Base-by-base conservation (phyloP, 805 yeast genomes). In the Starmerella gropengiesseri region DNA sequence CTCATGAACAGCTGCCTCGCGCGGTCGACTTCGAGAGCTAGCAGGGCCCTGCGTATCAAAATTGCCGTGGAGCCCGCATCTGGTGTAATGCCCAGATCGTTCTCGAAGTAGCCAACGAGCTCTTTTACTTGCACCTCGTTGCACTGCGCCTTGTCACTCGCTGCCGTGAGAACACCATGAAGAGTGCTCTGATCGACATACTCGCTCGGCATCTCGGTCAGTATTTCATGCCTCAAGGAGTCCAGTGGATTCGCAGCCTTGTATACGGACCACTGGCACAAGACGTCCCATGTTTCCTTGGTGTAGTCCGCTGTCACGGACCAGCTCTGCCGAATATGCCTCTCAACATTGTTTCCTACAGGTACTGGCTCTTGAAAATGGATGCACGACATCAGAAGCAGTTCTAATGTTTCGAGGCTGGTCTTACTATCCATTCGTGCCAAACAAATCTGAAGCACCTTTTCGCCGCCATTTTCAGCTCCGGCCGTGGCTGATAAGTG, bases 31-130 rank as follows among this genome's bases (percentile, higher is more conserved):
- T 61, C 65, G 2, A 52, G 50, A 2, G 48, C 46, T 7, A 41
- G 39, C 9, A 70, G 46, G 2, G 59, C 57, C 18, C 66, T 51
- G 12, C 61, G 54, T 11, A 71, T 61, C 23, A 69, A 47, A 5
- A 60, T 51, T 1, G 64, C 56, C 39, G 57, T 64, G 8, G 67
- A 58, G 13, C 60, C 58, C 0, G 67, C 63, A 45, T 69, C 65
- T 9, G 63, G 53, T 4, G 55, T 55, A 1, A 69, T 46, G 4
- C 52, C 60, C 36, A 55, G 55, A n/a, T 54, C 54, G 3, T 50
- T 38, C n/a, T 58, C 56, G 53, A 66, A 70, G 25, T 46, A 46
- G 11, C 49, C 54, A 3, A 55, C 52, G n/a, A 61, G 36, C 9
- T 37, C 50, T 7, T 38, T 20, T 29, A 57, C 41, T 36, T 51